Percentiles rank a stretch among this genome's conserved stretches.
These are phyloP conservation scores for Fusarium sp. DNA, from an alignment of 2,329 filamentous ascomycete species.

Conservation along the genomic window DNA sequence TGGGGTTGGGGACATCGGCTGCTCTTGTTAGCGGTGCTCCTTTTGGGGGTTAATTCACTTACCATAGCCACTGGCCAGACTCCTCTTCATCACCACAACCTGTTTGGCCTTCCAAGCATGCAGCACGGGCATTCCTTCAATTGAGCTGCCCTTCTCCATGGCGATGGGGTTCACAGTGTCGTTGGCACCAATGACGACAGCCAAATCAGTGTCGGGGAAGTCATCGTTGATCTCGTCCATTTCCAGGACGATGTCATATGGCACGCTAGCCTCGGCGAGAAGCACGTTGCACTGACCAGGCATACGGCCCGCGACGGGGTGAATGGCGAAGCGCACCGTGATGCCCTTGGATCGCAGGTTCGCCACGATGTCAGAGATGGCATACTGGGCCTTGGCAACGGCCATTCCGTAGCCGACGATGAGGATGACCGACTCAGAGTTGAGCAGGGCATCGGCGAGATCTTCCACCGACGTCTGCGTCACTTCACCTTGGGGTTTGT, in stretches of 20 bases:
- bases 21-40: slow-evolving; percentile 35
- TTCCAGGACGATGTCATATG: slow-evolving; percentile 92
- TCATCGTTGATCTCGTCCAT: slow-evolving; percentile 98
- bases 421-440: slow-evolving; percentile 89
- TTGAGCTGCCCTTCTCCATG: slow-evolving; percentile 84
- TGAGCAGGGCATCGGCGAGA: slow-evolving; percentile 80
- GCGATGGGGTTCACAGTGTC: slow-evolving; percentile 95
- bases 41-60: slow-evolving; percentile 47
- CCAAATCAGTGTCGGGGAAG: slow-evolving; percentile 87
- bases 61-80: slow-evolving; percentile 91
- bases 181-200: slow-evolving; percentile 91
- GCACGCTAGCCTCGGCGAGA: slow-evolving; percentile 88
- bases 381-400: slow-evolving; percentile 93
- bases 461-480: slow-evolving; percentile 87
- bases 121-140: slow-evolving; percentile 93
- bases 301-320: slow-evolving; percentile 93
- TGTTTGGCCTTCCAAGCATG: slow-evolving; percentile 96
- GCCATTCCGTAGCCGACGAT: slow-evolving; percentile 96
- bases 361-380: slow-evolving; percentile 85
- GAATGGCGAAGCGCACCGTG: slow-evolving; percentile 90
- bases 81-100: slow-evolving; percentile 93
- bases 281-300: slow-evolving; percentile 94
- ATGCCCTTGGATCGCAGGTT: slow-evolving; percentile 82
- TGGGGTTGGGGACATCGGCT: slow-evolving; percentile 92
- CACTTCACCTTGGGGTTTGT: slow-evolving; percentile 85